Conservation (phyloP, 2,329 filamentous ascomycete genomes). For the Incumbomyces lentus region DNA sequence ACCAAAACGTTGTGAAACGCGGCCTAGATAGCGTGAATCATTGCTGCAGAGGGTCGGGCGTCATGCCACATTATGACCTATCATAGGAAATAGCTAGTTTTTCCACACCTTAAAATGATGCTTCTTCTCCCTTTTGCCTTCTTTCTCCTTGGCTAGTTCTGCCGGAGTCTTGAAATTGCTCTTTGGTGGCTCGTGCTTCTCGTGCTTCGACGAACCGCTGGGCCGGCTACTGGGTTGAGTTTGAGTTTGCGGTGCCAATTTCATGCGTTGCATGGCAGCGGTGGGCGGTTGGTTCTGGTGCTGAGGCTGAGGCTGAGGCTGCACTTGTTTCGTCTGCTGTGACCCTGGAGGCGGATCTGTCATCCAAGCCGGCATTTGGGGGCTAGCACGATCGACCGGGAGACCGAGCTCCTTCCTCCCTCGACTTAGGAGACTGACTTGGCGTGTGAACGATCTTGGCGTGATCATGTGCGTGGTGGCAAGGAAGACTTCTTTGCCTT, state of each 20-base stretch:
- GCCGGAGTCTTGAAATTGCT: constrained; percentile 22
- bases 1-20: background rate
- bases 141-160: constrained; percentile 44
- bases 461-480: constrained; percentile 88
- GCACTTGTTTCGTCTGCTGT: constrained; percentile 24
- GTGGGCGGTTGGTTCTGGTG: background rate
- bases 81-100: constrained; percentile 15
- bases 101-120: constrained; percentile 35
- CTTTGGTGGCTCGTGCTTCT: constrained; percentile 16
- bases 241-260: constrained; percentile 1
- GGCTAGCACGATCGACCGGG: constrained; percentile 67
- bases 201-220: constrained; percentile 16
- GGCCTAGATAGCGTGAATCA: background rate
- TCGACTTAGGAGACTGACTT: constrained; percentile 67
- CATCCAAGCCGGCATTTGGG: constrained; percentile 73
- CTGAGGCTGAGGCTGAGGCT: constrained; percentile 12
- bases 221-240: background rate
- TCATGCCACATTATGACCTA: no score
- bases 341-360: constrained; percentile 50
- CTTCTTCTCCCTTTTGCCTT: constrained; percentile 54
- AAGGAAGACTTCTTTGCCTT: constrained; percentile 74
- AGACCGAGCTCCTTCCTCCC: constrained; percentile 69
- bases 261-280: background rate
- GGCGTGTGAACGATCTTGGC: constrained; percentile 69
- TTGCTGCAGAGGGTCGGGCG: background rate